Base-by-base conservation (phyloP, 805 yeast species). In the Starmerella sirachaensis region DNA sequence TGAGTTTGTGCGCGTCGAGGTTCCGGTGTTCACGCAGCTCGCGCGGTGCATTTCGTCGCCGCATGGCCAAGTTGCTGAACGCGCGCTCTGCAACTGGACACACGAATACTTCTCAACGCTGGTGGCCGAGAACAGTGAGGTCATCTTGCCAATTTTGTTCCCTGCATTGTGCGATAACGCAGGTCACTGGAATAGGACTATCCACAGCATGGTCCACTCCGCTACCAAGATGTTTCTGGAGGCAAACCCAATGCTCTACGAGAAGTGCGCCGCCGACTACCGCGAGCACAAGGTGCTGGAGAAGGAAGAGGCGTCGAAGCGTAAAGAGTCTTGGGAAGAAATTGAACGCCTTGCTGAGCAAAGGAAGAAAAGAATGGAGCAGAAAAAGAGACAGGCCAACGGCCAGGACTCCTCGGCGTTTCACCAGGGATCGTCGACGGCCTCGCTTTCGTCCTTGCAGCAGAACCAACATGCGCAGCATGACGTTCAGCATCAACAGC, bases 41-140 rank as follows among this genome's bases (percentile, higher is more conserved):
- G 80, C 94, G 35, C 84, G 81, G 60, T 88, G 97, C 62, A 86
- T 91, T 27, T 72, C 93, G 19, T 81, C 94, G 2, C 83, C 94
- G 19, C 97, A 91, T 63, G 93, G 91, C 66, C 98, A 91, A 67
- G 95, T 91, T 18, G 80, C 93, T 41, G 98, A 91, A 61, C 84
- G 93, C 50, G 95, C 91, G 2, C 70, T 91, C 42, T 80, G 86
- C 56, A 84, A 76, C 59, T 91, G 95, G 91, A 81, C 83, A 52
- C 88, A 88, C 59, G 97, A 91, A 55, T 86, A 83, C 62, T 86
- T 91, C 58, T 72, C 86, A 47, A 79, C 85, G 29, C 63, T 88
- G 50, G 85, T 91, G 33, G 83, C 93, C 16, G 97, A 91, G 53
- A 62, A 64, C 47, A 86, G 93, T 7, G 94, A 85, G 52, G 86